phyloP scores from a whole-genome alignment of 1,284 basidiomycete species.

The Moniliophthora roreri region DNA sequence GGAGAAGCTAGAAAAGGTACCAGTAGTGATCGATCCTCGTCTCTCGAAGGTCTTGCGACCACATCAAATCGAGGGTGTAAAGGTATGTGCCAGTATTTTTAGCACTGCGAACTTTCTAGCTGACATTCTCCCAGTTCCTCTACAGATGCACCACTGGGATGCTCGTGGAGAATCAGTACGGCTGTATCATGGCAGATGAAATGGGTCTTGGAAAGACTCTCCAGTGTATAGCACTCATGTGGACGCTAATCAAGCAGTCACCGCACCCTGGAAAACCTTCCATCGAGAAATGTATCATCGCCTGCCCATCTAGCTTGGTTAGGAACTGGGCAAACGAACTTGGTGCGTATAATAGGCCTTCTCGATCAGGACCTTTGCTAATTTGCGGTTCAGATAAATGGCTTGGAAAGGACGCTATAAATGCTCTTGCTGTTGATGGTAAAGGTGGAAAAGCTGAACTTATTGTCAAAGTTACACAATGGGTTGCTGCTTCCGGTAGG shows the following conservation, averaged over 20 bases:
- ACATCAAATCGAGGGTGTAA: slow-evolving; percentile 98
- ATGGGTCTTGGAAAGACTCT: slow-evolving; percentile 98
- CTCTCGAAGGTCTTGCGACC: slow-evolving; percentile 89
- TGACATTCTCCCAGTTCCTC: slow-evolving; percentile 65
- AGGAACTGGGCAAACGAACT: slow-evolving; percentile 99
- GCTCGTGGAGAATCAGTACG: slow-evolving; percentile 89
- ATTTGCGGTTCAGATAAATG: slow-evolving; percentile 70
- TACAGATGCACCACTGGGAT: slow-evolving; percentile 95
- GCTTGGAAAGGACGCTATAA: slow-evolving; percentile 84
- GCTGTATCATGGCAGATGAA: slow-evolving; percentile 99
- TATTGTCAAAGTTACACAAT: slow-evolving; percentile 77
- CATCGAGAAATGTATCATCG: slow-evolving; percentile 98
- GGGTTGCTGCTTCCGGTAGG: slow-evolving; percentile 85
- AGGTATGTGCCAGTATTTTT: slow-evolving; percentile 50
- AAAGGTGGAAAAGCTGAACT: slow-evolving; percentile 86
- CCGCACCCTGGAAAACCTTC: slow-evolving; percentile 83
- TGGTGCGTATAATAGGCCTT: slow-evolving; percentile 44
- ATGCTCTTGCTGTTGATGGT: slow-evolving; percentile 85
- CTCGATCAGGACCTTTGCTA: background rate
- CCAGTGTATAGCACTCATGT: slow-evolving; percentile 95
- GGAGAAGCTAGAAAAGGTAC: slow-evolving; percentile 76
- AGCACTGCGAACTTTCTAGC: slow-evolving; percentile 4
- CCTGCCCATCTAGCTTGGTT: slow-evolving; percentile 95
- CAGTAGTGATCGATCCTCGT: slow-evolving; percentile 94
- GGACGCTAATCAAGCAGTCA: slow-evolving; percentile 97